Evolutionary conservation across 192 early-diverging fungal species (phyloP), one percentile per base, ranked within the genome.

Genomic region (Funneliformis geosporum): DNA sequence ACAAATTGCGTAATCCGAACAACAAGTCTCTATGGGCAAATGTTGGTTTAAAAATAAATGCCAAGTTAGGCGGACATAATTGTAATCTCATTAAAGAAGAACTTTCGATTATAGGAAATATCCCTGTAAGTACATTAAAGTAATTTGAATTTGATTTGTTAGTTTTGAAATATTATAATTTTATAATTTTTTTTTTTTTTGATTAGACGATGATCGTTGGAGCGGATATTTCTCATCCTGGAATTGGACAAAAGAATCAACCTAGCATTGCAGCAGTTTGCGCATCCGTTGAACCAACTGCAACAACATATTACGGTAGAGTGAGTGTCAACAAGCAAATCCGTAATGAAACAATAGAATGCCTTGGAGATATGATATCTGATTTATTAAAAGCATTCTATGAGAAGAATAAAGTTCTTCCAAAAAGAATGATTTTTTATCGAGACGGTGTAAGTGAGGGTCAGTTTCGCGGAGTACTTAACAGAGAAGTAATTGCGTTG

Each of bases 1-100:
- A 91, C 18, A 95, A 90, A 82, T 91, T 96, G 76, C 25, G 59
- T 14, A 75, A 40, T 33, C 81, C 89, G 16, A 86, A 92, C 18
- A 96, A 93, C 82, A 80, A 90, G 46, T 93, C 96, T 85, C 96
- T 96, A 85, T 95, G 93, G 75, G 94, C 95, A 8, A 99, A 98
- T 71, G 92, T 99, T 33, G 94, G 91, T 61, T 85, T 99, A 47
- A 99, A 99, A 88, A 90, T 98, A 70, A 99, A 99, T 84, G 89
- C 93, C 46, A 97, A 99, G 87, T 85, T 99, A 9, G 95, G 96
- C 60, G 96, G 96, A 40, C 90, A 89, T 81, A 97, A 97, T 87
- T 87, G 89, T 40, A 86, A 84, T 66, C 83, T 97, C 28, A 81
- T 64, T 0, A 25, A 50, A 28, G 72, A 47, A 23, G 89, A 91